Evolutionary conservation across 441 rosid species (phyloP), one percentile per base, ranked within the genome.

Genomic region (Mallotus japonicus): DNA sequence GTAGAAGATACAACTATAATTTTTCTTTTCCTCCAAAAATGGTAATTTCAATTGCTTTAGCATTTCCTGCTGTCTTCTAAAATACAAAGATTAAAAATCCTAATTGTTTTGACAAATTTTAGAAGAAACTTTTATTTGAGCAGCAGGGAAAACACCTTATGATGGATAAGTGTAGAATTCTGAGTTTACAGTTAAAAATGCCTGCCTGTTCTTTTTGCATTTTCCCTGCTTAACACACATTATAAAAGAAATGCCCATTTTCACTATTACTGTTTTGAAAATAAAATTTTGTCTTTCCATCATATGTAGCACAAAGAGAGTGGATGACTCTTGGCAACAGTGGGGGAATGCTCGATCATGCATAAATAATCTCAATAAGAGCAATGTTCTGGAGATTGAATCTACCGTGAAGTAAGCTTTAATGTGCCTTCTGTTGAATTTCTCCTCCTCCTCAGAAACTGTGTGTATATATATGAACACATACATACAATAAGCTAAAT

Each of bases 311-410:
- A 81, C 86, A 59, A 81, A 62, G 47, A 82, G 62, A 74, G 84
- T 79, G 67, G 84, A 73, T 47, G 73, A 75, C 65, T 92, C 92
- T 24, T 71, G 67, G 74, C 78, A 81, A 50, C 83, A 82, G 44
- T 92, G 92, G 99, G 85, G 87, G 76, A 72, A 82, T 76, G 83
- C 86, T 1, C 84, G 81, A 72, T 78, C 83, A 75, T 75, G 71
- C 59, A 60, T 88, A 6, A 77, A 76, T 64, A 71, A 80, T 62
- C 77, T 87, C 67, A 81, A 83, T 65, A 74, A 13, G 55, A 80
- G 70, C 46, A 78, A 73, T 69, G 73, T 80, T 32, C 64, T 77
- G 69, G 85, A 85, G 74, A 82, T 86, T 55, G 82, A 82, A 75
- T 74, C 83, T 54, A 66, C 75, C 56, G 71, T 79, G 60, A 82